A percentile compares a stretch with the other conserved stretches of the same genome.
Evolutionary conservation across 78 protist genomes (phyloP).

Genomic region (Polysphondylium violaceum): DNA sequence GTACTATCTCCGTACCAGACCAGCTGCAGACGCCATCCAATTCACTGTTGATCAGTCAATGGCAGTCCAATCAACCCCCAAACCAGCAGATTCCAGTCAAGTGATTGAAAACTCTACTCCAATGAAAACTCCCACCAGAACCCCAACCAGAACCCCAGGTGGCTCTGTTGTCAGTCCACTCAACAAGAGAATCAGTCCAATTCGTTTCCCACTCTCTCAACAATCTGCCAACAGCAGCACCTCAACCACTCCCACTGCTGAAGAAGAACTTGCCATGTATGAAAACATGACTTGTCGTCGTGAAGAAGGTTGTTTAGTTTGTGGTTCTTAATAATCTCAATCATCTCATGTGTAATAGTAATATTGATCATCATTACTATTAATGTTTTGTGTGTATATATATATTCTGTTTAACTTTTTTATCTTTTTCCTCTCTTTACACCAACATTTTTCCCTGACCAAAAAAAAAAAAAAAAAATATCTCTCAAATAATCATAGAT

Average conservation of each 20-base stretch:
- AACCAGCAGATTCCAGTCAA: neutral
- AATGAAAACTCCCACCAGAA: neutral
- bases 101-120: neutral
- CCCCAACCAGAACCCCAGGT: constrained; percentile 62
- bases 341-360: too few relatives aligned
- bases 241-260: constrained; percentile 4
- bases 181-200: constrained; percentile 26
- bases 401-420: too few relatives aligned
- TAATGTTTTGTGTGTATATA: too few relatives aligned
- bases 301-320: constrained; percentile 80
- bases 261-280: constrained; percentile 13
- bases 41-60: constrained; percentile 95
- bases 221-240: neutral
- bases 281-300: constrained; percentile 71
- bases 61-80: neutral
- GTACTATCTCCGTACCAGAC: constrained; percentile 98
- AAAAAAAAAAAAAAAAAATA: too few relatives aligned
- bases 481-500: too few relatives aligned
- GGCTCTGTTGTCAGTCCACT: neutral
- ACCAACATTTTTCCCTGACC: too few relatives aligned
- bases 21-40: constrained; percentile 98
- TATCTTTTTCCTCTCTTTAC: too few relatives aligned
- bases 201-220: constrained; percentile 11
- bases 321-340: constrained; percentile 53
- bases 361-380: too few relatives aligned